A percentile compares a stretch with the other conserved stretches of the same genome.
These are phyloP conservation scores for Panaeolus cyanescens DNA, from an alignment of 768 basidiomycete genomes.

Conservation along the genomic window DNA sequence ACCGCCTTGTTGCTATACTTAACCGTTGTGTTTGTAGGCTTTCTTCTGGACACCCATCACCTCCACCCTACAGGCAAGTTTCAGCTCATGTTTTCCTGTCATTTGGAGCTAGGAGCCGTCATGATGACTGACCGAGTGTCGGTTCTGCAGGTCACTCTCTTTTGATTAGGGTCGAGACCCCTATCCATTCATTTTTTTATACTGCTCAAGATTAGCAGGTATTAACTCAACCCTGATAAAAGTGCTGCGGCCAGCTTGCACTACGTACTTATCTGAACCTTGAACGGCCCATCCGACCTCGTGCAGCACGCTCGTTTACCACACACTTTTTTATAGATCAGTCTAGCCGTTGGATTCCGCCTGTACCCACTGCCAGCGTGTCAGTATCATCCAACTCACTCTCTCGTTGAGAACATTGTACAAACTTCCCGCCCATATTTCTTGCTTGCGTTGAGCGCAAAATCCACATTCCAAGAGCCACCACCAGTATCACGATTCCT, in stretches of 20 bases:
- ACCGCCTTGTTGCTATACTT: background rate
- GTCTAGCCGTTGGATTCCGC: background rate
- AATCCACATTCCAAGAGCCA: no score
- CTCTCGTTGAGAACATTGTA: background rate
- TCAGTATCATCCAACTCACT: background rate
- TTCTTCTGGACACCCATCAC: background rate
- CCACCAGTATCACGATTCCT: no score
- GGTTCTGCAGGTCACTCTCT: background rate
- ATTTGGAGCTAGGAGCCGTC: background rate
- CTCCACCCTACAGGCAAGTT: background rate
- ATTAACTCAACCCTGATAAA: background rate
- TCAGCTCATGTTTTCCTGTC: background rate
- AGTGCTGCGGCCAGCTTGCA: background rate
- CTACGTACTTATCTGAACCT: background rate
- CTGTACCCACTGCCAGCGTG: background rate
- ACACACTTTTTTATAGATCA: background rate
- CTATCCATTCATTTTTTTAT: background rate
- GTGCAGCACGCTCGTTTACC: background rate
- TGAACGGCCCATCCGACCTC: background rate
- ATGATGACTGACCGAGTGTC: background rate
- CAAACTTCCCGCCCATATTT: background rate
- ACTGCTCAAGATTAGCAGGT: background rate
- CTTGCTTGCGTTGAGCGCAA: background rate
- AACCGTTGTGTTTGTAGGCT: background rate
- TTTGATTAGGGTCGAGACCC: background rate